A percentile compares a stretch with the other conserved stretches of the same genome.
phyloP scores from a whole-genome alignment of 768 basidiomycete genomes.

The Podaxis sp. region DNA sequence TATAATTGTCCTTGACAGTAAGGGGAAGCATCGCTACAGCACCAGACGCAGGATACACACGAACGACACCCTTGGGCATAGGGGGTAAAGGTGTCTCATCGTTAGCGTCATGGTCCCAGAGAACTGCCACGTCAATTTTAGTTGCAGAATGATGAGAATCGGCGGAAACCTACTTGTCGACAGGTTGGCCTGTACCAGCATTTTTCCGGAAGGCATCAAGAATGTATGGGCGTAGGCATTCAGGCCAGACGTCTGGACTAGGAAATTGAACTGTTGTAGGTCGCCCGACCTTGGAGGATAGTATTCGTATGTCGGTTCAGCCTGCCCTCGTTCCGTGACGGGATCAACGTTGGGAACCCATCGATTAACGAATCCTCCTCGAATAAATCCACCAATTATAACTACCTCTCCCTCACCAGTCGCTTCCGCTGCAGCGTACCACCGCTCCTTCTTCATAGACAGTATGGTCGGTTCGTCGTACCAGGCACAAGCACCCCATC shows the following conservation, averaged over 20 bases:
- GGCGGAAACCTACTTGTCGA: constrained; percentile 35
- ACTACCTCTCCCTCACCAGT: constrained; percentile 60
- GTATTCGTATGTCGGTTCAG: constrained; percentile 80
- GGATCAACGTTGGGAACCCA: background rate
- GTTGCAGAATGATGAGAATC: background rate
- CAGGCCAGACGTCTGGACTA: constrained; percentile 65
- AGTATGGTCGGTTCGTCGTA: background rate
- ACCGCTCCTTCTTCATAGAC: background rate
- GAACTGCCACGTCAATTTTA: background rate
- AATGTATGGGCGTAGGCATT: constrained; percentile 77
- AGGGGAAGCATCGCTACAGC: constrained; percentile 78
- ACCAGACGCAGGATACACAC: constrained; percentile 75
- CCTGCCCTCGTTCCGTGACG: constrained; percentile 60
- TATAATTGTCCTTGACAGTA: constrained; percentile 80
- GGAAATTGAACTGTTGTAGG: constrained; percentile 63
- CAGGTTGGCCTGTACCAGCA: constrained; percentile 64
- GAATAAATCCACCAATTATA: constrained; percentile 41
- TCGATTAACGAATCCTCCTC: background rate
- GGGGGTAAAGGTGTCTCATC: constrained; percentile 56
- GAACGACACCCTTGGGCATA: constrained; percentile 58
- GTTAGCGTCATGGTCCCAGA: constrained; percentile 52
- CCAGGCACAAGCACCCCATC: background rate
- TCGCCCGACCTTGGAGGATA: constrained; percentile 56
- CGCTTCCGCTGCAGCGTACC: constrained; percentile 31
- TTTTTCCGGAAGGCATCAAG: constrained; percentile 63